These are phyloP conservation scores for Astrothelium subdiscretum DNA, from an alignment of 495 filamentous ascomycete species.

Conservation along the genomic window DNA sequence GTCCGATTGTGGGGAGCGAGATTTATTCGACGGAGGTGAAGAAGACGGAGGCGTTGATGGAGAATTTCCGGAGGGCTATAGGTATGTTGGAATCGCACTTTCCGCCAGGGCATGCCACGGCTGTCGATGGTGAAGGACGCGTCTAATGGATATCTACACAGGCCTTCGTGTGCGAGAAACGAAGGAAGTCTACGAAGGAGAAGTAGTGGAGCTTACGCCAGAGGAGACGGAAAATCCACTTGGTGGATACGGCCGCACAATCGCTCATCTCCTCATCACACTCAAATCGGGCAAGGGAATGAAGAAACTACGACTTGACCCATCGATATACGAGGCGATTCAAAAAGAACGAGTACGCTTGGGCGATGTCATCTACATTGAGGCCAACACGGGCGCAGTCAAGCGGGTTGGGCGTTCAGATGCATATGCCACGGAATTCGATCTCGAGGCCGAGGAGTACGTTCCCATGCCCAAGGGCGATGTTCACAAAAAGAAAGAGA, in stretches of 20 bases:
- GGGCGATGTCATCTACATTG: conserved; percentile 96
- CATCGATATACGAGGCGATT: conserved; percentile 96
- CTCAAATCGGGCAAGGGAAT: conserved; percentile 85
- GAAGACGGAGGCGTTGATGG: conserved; percentile 97
- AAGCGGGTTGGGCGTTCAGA: conserved; percentile 92
- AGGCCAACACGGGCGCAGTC: conserved; percentile 94
- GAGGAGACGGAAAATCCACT: conserved; percentile 98
- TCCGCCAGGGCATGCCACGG: neutral
- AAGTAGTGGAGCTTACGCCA: conserved; percentile 90
- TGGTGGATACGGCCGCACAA: conserved; percentile 88
- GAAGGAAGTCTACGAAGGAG: conserved; percentile 95
- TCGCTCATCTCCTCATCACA: conserved; percentile 78
- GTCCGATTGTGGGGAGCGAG: conserved; percentile 92
- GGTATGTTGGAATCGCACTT: conserved; percentile 36
- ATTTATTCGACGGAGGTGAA: conserved; percentile 96
- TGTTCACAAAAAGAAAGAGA: conserved; percentile 99
- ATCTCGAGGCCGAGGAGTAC: conserved; percentile 96
- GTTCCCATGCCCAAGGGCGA: conserved; percentile 97
- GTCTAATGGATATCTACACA: conserved; percentile 15
- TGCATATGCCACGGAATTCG: conserved; percentile 94
- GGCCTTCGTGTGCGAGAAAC: conserved; percentile 87
- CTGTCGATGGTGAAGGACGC: neutral
- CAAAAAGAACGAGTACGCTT: conserved; percentile 95
- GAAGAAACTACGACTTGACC: conserved; percentile 92
- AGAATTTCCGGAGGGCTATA: conserved; percentile 94